A percentile compares a stretch with the other conserved stretches of the same genome.
Conservation (phyloP, 805 yeast genomes). For the Pachysolen tannophilus region DNA sequence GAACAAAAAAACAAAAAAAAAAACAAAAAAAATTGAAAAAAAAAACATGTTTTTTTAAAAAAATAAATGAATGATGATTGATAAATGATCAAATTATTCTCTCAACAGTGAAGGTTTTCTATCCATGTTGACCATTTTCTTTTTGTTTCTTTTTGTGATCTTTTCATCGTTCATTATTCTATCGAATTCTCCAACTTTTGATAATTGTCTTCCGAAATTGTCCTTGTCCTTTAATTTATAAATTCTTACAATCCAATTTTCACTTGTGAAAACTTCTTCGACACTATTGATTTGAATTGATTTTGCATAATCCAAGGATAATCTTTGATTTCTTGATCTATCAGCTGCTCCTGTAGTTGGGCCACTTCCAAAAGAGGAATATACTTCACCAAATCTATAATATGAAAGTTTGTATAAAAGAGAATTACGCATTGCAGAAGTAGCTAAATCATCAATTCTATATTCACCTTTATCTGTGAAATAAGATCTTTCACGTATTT, state of each 20-base stretch:
- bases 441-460: constrained; percentile 73
- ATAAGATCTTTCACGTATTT: constrained; percentile 74
- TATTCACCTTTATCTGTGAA: constrained; percentile 86
- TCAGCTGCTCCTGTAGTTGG: constrained; percentile 64
- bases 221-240: constrained; percentile 88
- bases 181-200: constrained; percentile 47
- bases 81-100: constrained; percentile 2
- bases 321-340: constrained; percentile 78
- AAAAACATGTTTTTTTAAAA: too few relatives aligned
- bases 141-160: constrained; percentile 7
- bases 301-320: constrained; percentile 20
- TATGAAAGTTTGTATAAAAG: constrained; percentile 93
- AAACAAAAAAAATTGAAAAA: too few relatives aligned
- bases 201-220: constrained; percentile 73
- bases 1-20: too few relatives aligned
- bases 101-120: constrained; percentile 3
- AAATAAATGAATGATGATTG: too few relatives aligned
- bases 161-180: constrained; percentile 14
- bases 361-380: constrained; percentile 32
- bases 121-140: constrained; percentile 4
- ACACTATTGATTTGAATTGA: constrained; percentile 60
- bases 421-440: constrained; percentile 80
- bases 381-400: constrained; percentile 74
- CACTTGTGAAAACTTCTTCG: constrained; percentile 92
- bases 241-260: constrained; percentile 94